Base-by-base conservation (phyloP, 2,329 filamentous ascomycete genomes). In the Ascochyta lentis region DNA sequence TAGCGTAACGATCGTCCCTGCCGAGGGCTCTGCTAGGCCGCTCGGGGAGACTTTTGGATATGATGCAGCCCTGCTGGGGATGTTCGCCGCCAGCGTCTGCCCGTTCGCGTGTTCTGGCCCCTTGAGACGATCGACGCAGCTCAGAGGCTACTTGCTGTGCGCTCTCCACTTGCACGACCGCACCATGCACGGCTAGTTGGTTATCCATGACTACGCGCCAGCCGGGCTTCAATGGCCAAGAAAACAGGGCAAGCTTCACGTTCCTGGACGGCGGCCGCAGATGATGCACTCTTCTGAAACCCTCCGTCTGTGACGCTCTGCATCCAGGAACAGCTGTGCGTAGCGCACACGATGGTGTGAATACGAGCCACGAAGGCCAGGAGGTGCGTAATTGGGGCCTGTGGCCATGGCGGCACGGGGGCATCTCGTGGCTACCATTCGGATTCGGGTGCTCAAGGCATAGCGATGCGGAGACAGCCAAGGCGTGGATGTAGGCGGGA, bases 51-150 rank as follows among this genome's bases (percentile, higher is more conserved):
- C 41, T 42, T 46, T 46, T 60, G 54, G 51, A 59, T 53, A 53
- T 62, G 60, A 68, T 63, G 67, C 67, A 66, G 68, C 61, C 61
- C 61, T 70, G 67, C 61, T 69, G 53, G 65, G 62, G 58, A 66
- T 61, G 63, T 63, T 65, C 63, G 63, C 66, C 65, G 59, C 65
- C 61, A 66, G 67, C 62, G 54, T 60, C 52, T 64, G 63, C 60
- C 61, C 58, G 66, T 63, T 61, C 62, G 50, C 61, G 59, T 60
- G 65, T 70, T 71, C 68, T 73, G 67, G 70, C 67, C 71, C 29
- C 70, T 67, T 72, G 69, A 72, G 70, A 68, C 68, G 71, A 74
- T 74, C 70, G 64, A 62, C 68, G 67, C 60, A 59, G 35, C 56
- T 57, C 54, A 50, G 41, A 37, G 48, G 51, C 5, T 40, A 42